Conservation (phyloP, 78 protist species). For the Chrysochromulina tobinii region DNA sequence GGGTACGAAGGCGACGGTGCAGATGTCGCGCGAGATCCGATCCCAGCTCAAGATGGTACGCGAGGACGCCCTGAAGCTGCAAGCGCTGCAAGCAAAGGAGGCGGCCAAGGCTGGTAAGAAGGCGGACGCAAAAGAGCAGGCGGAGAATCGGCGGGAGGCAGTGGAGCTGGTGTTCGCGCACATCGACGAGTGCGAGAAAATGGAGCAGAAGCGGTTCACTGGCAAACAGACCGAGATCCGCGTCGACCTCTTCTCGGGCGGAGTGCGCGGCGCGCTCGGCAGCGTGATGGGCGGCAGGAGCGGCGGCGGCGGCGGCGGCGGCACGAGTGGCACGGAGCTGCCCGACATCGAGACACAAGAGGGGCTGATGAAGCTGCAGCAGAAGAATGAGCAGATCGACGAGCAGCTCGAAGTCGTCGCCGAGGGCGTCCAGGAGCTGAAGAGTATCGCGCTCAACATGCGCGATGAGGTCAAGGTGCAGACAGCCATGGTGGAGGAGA, state of each 20-base stretch:
- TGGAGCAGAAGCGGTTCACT: neutral
- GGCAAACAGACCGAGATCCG: neutral
- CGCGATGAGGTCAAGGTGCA: neutral
- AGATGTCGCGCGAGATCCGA: neutral
- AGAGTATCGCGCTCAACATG: slow-evolving; percentile 4
- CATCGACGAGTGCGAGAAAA: neutral
- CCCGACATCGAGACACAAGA: neutral
- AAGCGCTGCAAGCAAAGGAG: neutral
- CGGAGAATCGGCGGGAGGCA: neutral
- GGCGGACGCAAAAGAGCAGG: neutral
- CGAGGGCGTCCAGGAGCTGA: neutral
- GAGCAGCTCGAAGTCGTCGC: neutral
- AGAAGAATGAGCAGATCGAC: neutral
- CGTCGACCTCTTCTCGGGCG: neutral
- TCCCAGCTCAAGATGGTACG: neutral
- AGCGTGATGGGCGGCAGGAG: neutral
- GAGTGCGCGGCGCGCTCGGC: too few relatives aligned
- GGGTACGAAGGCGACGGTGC: neutral
- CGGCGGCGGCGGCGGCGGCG: neutral
- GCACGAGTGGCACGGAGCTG: neutral
- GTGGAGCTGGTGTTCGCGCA: neutral
- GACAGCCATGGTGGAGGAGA: slow-evolving; percentile 3
- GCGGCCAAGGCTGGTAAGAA: neutral
- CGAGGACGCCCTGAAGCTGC: neutral
- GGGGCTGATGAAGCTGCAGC: neutral